Conservation (phyloP, 2,329 filamentous ascomycete genomes). For the Pochonia chlamydosporia region DNA sequence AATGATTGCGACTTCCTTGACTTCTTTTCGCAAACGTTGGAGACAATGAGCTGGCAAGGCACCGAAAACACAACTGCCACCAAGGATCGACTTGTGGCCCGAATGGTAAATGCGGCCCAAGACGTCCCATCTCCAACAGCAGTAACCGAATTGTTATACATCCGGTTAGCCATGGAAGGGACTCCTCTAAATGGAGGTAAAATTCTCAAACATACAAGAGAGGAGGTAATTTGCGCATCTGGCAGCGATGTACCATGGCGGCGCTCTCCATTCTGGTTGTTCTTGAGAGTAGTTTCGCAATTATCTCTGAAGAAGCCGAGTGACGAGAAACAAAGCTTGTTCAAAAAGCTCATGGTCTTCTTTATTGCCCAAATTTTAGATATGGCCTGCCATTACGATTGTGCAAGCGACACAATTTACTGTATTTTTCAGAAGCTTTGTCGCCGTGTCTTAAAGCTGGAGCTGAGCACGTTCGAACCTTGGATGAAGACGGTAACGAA, state of each 20-base stretch:
- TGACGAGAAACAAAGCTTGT: conserved; percentile 24
- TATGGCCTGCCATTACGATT: conserved; percentile 5
- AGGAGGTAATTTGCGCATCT: conserved; percentile 29
- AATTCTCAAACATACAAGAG: conserved; percentile 45
- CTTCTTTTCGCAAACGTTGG: background rate
- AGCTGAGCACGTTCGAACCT: background rate
- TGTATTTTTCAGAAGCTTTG: conserved; percentile 38
- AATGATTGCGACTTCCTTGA: conserved; percentile 1
- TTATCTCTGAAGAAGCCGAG: background rate
- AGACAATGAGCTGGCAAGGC: background rate
- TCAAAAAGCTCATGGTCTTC: conserved; percentile 47
- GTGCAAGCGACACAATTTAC: conserved; percentile 24
- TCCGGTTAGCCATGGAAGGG: conserved; percentile 32
- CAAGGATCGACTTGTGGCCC: background rate
- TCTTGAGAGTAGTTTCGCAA: conserved; percentile 9
- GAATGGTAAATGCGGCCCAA: background rate
- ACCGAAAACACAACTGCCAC: background rate
- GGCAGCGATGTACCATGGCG: background rate
- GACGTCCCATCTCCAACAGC: conserved; percentile 32
- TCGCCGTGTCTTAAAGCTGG: conserved; percentile 36
- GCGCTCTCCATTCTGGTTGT: conserved; percentile 10
- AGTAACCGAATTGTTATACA: conserved; percentile 40
- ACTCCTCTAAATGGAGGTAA: conserved; percentile 11
- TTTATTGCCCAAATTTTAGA: conserved; percentile 34
- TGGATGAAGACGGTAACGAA: conserved; percentile 9